Base-by-base conservation (phyloP, 106 monocot species). In the Vanilla planifolia region DNA sequence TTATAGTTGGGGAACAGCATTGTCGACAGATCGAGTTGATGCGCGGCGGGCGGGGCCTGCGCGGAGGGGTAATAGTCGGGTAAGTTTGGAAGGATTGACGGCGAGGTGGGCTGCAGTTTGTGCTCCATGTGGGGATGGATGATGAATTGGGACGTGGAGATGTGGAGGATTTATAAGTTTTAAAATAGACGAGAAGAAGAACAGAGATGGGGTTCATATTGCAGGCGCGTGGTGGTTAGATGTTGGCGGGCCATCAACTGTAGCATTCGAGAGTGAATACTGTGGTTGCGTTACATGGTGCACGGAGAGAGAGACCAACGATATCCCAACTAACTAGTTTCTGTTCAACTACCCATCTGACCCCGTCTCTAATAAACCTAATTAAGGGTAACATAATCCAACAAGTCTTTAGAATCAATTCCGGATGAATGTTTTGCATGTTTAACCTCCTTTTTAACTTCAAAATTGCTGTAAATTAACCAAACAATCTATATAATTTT, bases 1-100 rank as follows among this genome's bases (percentile, higher is more conserved):
- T 25, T 29, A 37, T 28, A 15, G 25, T 16, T 63, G 16, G 62
- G 37, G 37, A 63, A 40, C 29, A 67, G 33, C 25, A 67, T 40
- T 24, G 61, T 13, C 9, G 42, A 52, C 61, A 51, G 67, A 44
- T 71, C 75, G 30, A 26, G 23, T 11, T 11, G n/a, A 0, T 4
- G 7, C 26, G 25, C 28, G 27, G 26, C 8, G 27, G 11, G 50
- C 0, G 25, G 30, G 2, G 32, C 30, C 1, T 27, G 25, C 17
- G 53, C 11, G 11, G 40, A 30, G 0, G 53, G 22, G 53, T 22
- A 53, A 30, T 16, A 53, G n/a, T 30, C 25, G 15, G 45, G 15
- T 2, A 46, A 16, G 30, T 53, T 5, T 16, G 53, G 53, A 53
- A 53, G 32, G n/a, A n/a, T n/a, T 6, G 53, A 30, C 29, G 53